Percentiles rank a stretch among this genome's conserved stretches.
phyloP scores from a whole-genome alignment of 768 basidiomycete species.

The Melanogaster broomeanus region DNA sequence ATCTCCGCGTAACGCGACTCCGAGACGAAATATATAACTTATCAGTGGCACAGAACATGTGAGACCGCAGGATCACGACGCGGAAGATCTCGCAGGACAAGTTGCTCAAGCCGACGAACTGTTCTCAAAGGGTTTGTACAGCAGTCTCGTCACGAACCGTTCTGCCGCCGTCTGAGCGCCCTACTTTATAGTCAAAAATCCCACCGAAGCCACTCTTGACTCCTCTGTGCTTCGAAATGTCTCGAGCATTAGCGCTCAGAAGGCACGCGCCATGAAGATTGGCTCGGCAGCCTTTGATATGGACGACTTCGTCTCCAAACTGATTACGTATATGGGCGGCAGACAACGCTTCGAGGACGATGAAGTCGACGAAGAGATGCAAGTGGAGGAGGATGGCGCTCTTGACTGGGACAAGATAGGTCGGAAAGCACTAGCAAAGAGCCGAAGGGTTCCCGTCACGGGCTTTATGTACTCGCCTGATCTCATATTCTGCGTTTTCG shows the following conservation, averaged over 20 bases:
- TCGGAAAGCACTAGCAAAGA: slow-evolving; percentile 78
- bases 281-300: slow-evolving; percentile 88
- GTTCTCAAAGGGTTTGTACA: slow-evolving; percentile 58
- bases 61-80: slow-evolving; percentile 56
- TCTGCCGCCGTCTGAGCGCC: neutral
- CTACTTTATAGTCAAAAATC: slow-evolving; percentile 61
- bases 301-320: slow-evolving; percentile 83
- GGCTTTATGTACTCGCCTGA: slow-evolving; percentile 78
- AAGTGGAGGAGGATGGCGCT: slow-evolving; percentile 46
- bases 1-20: slow-evolving; percentile 1
- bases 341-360: slow-evolving; percentile 45
- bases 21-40: neutral
- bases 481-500: neutral
- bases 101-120: slow-evolving; percentile 60
- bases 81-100: slow-evolving; percentile 55
- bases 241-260: slow-evolving; percentile 77
- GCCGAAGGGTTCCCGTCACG: slow-evolving; percentile 74
- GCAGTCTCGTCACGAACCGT: slow-evolving; percentile 1
- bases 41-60: slow-evolving; percentile 37
- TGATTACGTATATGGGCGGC: slow-evolving; percentile 78
- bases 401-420: slow-evolving; percentile 89
- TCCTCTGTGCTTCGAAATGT: slow-evolving; percentile 77
- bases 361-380: slow-evolving; percentile 53
- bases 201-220: slow-evolving; percentile 89
- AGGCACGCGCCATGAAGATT: slow-evolving; percentile 90